Evolutionary conservation across 371 early-diverging fungal genomes (phyloP).

Genomic region (Mucor lusitanicus): DNA sequence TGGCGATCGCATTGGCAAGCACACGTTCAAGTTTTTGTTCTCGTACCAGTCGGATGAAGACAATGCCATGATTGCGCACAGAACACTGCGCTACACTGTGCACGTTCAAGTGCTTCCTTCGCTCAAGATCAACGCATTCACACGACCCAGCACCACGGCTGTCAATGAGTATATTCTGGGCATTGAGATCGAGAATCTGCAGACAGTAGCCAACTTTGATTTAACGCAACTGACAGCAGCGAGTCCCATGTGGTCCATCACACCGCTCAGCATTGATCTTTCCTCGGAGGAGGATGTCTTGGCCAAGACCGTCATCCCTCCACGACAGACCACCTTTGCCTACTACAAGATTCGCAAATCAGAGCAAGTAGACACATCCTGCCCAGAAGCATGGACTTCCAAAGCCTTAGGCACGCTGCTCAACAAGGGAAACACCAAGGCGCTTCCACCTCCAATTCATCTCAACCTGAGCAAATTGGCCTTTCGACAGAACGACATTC

Average conservation of each 20-base stretch:
- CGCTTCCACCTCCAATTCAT: conserved; percentile 28
- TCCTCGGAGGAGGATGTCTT: conserved; percentile 31
- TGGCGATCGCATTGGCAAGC: conserved; percentile 89
- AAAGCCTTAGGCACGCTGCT: conserved; percentile 48
- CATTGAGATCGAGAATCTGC: conserved; percentile 84
- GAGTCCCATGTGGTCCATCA: conserved; percentile 75
- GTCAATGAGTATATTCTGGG: conserved; percentile 86
- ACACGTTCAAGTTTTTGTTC: conserved; percentile 72
- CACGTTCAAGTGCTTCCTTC: conserved; percentile 78
- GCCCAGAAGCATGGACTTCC: conserved; percentile 58
- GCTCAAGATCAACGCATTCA: conserved; percentile 90
- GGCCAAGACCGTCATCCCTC: conserved; percentile 50
- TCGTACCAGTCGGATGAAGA: conserved; percentile 73
- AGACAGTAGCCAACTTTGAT: conserved; percentile 58
- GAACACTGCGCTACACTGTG: conserved; percentile 66
- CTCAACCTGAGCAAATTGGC: conserved; percentile 43
- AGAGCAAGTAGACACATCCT: conserved; percentile 2
- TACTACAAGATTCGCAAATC: conserved; percentile 59
- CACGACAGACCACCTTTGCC: conserved; percentile 65
- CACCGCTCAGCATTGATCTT: conserved; percentile 50
- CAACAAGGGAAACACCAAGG: conserved; percentile 26
- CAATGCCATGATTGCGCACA: conserved; percentile 63
- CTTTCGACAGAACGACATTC: conserved; percentile 47
- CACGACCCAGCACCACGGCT: conserved; percentile 76
- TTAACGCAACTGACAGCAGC: conserved; percentile 72